Evolutionary conservation across 495 filamentous ascomycete genomes (phyloP).

Genomic region (Aspergillus sclerotioniger): DNA sequence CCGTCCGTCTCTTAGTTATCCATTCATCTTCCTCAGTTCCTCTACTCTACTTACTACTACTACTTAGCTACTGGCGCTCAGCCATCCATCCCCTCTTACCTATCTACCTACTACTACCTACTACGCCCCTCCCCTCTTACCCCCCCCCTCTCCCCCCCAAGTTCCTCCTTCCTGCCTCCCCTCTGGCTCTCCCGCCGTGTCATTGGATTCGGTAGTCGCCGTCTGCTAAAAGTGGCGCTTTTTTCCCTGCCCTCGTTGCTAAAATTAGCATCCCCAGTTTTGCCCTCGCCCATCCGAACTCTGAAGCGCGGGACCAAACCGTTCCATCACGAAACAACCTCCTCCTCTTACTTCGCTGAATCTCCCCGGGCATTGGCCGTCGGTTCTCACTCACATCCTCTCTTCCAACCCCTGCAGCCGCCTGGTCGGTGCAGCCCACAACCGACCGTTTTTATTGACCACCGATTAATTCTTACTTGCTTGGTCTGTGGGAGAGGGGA

Average conservation of each 20-base stretch:
- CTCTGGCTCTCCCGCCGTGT: constrained; percentile 3
- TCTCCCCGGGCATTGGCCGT: constrained; percentile 11
- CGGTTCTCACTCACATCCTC: constrained; percentile 1
- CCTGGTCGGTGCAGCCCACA: constrained; percentile 11
- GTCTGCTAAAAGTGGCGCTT: constrained; percentile 27
- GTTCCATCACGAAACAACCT: constrained; percentile 10
- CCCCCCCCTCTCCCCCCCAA: background rate
- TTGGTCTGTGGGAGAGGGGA: background rate
- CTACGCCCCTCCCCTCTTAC: constrained; percentile 8
- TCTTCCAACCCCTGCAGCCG: constrained; percentile 10
- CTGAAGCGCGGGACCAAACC: constrained; percentile 29
- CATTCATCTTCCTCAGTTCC: constrained; percentile 9
- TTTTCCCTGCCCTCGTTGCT: constrained; percentile 26
- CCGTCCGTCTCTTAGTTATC: constrained; percentile 3
- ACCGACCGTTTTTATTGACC: constrained; percentile 4
- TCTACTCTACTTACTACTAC: too few relatives aligned
- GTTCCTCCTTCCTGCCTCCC: background rate
- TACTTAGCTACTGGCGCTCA: constrained; percentile 9
- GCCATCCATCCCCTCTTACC: constrained; percentile 6
- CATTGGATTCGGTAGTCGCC: constrained; percentile 23
- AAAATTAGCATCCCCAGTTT: constrained; percentile 38
- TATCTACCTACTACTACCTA: too few relatives aligned
- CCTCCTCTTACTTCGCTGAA: constrained; percentile 5
- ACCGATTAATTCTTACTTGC: too few relatives aligned
- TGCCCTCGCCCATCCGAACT: constrained; percentile 28